Base-by-base conservation (phyloP, 805 yeast genomes). In the Candida ascalaphidarum region DNA sequence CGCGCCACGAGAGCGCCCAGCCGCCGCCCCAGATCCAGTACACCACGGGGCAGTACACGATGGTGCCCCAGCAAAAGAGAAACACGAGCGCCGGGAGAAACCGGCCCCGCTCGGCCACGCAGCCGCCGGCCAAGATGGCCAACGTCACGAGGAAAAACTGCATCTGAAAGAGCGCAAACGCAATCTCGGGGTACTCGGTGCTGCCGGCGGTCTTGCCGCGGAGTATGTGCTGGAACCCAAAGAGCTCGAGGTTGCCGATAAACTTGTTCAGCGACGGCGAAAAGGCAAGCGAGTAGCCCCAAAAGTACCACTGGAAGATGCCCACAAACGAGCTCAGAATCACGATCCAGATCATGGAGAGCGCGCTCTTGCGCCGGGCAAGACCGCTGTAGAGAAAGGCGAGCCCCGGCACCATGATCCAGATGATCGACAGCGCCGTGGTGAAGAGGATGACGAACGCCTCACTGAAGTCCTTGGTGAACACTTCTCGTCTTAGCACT, bases 21-120 rank as follows among this genome's bases (percentile, higher is more conserved):
- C 98, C 97, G 25, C 77, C 78, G 32, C 85, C 81, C 97, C 97
- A 89, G 31, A 83, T 76, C 96, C 97, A 88, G 57, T 77, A 84
- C 5, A 89, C 89, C n/a, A 89, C 71, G 0, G 97, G 97, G 50
- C 94, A 81, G 58, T 89, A 89, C 10, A 88, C 96, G 4, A 84
- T 45, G 2, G 98, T 89, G 9, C 89, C 78, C 94, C 95, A 89
- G 30, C 79, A 50, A 51, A 92, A 89, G 14, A 81, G 49, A 48
- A 89, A 83, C 5, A 89, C 69, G 68, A 84, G 67, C 27, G 81
- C 76, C 0, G 97, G 96, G 22, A 85, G 61, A 23, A 92, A 71
- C 26, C 96, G 65, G 30, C 96, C 96, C 47, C 97, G 69, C 59
- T 89, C 97, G 28, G 95, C 95, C 19, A 59, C 52, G 22, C 81